phyloP scores from a whole-genome alignment of 805 yeast genomes.

The Saturnispora saitoi region DNA sequence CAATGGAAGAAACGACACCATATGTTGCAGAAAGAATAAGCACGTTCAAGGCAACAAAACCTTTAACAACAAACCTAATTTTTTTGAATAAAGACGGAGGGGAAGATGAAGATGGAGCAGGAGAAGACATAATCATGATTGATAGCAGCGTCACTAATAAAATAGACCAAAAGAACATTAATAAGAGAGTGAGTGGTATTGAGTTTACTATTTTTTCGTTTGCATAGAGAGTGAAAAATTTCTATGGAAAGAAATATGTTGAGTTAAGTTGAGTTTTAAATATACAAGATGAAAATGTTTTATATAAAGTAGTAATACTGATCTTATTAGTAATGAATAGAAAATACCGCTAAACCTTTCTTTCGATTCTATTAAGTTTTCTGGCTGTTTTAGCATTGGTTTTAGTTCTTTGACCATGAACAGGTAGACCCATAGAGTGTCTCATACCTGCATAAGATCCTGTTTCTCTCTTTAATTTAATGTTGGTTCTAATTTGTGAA shows the following conservation, averaged over 20 bases:
- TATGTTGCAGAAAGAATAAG: constrained; percentile 56
- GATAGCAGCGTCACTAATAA: neutral
- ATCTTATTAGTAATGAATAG: too few relatives aligned
- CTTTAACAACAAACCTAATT: constrained; percentile 49
- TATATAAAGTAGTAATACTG: too few relatives aligned
- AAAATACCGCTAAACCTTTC: constrained; percentile 34
- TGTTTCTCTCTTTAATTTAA: constrained; percentile 65
- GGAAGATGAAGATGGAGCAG: neutral
- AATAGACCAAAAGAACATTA: constrained; percentile 1
- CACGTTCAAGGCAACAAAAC: constrained; percentile 43
- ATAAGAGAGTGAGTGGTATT: neutral
- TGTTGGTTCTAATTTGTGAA: constrained; percentile 69
- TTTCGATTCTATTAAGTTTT: constrained; percentile 69
- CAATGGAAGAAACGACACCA: constrained; percentile 69
- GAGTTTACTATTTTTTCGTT: too few relatives aligned
- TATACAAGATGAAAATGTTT: neutral
- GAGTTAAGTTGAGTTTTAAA: too few relatives aligned
- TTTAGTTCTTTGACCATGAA: constrained; percentile 85
- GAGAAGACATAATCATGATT: constrained; percentile 11
- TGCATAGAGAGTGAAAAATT: too few relatives aligned
- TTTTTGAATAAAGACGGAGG: constrained; percentile 19
- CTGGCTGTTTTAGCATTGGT: constrained; percentile 87
- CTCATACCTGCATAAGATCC: constrained; percentile 86
- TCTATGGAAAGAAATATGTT: too few relatives aligned
- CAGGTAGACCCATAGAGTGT: constrained; percentile 78